Evolutionary conservation across 768 basidiomycete species (phyloP).

Genomic region (Hydnum rufescens): DNA sequence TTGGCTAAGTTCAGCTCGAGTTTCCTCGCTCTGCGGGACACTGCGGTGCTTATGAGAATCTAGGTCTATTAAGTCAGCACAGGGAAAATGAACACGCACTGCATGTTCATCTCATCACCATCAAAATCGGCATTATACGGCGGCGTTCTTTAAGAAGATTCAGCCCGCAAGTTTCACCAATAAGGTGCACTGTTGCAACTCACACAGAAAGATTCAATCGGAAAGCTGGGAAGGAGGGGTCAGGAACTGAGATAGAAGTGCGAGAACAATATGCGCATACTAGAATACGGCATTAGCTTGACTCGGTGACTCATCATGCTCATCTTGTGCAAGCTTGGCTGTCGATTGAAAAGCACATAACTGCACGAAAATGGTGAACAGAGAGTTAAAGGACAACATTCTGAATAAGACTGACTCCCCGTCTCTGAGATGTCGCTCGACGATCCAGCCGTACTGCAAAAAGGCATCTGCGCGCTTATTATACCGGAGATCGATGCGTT

Average conservation of each 20-base stretch:
- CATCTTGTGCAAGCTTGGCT: constrained; percentile 98
- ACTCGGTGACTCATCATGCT: constrained; percentile 99
- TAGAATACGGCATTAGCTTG: constrained; percentile 94
- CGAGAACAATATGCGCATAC: constrained; percentile 28
- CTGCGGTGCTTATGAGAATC: constrained; percentile 30
- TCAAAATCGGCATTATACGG: constrained; percentile 99
- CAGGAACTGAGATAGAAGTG: constrained; percentile 7
- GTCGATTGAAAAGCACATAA: constrained; percentile 90
- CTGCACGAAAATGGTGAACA: constrained; percentile 21
- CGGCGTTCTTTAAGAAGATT: constrained; percentile 40
- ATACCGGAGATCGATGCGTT: constrained; percentile 90
- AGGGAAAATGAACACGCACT: constrained; percentile 39
- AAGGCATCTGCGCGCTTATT: constrained; percentile 92
- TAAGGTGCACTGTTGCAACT: constrained; percentile 17
- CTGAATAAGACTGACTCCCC: constrained; percentile 62
- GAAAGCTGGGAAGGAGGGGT: constrained; percentile 40
- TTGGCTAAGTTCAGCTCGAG: constrained; percentile 91
- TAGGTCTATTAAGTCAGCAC: neutral
- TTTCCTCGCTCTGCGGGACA: constrained; percentile 96
- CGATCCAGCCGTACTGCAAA: constrained; percentile 95
- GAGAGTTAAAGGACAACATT: neutral
- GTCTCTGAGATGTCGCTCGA: constrained; percentile 91
- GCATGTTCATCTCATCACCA: constrained; percentile 99
- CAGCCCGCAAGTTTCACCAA: neutral
- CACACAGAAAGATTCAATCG: constrained; percentile 96